Conservation (phyloP, 805 yeast genomes). For the Ogataea zsoltii region DNA sequence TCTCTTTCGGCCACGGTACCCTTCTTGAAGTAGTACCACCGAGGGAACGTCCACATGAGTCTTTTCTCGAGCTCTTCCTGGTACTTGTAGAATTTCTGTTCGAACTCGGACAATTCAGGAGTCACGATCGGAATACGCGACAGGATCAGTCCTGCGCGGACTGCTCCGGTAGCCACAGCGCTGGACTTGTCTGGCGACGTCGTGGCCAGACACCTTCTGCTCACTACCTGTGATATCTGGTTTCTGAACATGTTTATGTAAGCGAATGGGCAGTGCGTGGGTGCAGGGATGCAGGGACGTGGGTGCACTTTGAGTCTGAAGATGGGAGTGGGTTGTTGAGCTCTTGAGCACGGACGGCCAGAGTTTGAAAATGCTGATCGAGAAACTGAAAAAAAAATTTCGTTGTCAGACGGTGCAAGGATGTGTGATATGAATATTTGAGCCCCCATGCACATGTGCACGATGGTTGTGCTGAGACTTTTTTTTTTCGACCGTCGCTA, state of each 20-base stretch:
- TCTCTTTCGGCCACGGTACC: slow-evolving; percentile 88
- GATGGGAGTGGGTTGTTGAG: too few species aligned
- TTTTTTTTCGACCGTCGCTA: too few species aligned
- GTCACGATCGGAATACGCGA: slow-evolving; percentile 86
- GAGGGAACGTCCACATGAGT: slow-evolving; percentile 97
- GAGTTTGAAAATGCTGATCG: background rate
- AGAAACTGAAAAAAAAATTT: background rate
- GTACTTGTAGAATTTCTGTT: slow-evolving; percentile 72
- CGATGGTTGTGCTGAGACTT: too few species aligned
- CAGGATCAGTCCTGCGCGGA: slow-evolving; percentile 59
- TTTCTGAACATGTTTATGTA: slow-evolving; percentile 3
- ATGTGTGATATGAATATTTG: background rate
- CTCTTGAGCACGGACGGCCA: background rate
- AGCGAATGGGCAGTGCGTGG: background rate
- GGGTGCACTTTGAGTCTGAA: too few species aligned
- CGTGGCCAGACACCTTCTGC: slow-evolving; percentile 14
- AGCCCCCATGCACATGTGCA: too few species aligned
- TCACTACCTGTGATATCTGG: slow-evolving; percentile 3
- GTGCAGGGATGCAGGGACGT: background rate
- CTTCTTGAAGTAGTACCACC: slow-evolving; percentile 84
- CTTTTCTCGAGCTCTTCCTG: slow-evolving; percentile 85
- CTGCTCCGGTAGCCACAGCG: background rate
- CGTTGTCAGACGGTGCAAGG: background rate
- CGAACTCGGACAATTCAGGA: slow-evolving; percentile 71
- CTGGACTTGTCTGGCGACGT: background rate